A percentile compares a stretch with the other conserved stretches of the same genome.
Evolutionary conservation across 2,329 filamentous ascomycete species (phyloP).

Genomic region (Xylaria sp.): DNA sequence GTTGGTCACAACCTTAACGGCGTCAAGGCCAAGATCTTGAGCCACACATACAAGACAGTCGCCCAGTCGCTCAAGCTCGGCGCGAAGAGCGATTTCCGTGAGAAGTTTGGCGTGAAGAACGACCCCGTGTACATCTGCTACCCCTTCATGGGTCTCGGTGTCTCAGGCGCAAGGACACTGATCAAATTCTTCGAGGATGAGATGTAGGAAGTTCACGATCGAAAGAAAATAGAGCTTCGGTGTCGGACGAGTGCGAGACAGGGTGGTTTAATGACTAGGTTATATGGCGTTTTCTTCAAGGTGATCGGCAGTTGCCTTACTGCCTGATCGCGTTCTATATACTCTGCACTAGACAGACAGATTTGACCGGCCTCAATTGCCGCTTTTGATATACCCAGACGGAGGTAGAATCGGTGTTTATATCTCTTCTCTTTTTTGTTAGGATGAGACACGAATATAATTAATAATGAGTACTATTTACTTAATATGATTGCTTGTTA

Average conservation of each 20-base stretch:
- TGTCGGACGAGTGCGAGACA: neutral
- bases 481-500: neutral
- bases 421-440: constrained; percentile 7
- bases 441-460: constrained; percentile 22
- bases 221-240: neutral
- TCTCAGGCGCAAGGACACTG: constrained; percentile 84
- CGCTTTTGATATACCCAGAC: constrained; percentile 33
- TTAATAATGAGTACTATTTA: constrained; percentile 19
- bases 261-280: neutral
- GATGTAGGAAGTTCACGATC: constrained; percentile 42
- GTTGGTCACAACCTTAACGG: constrained; percentile 85
- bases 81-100: constrained; percentile 86
- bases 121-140: constrained; percentile 92
- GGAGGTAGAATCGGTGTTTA: constrained; percentile 22
- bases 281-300: constrained; percentile 19
- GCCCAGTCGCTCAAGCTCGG: constrained; percentile 56
- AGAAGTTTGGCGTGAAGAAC: constrained; percentile 86
- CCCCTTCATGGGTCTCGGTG: constrained; percentile 83
- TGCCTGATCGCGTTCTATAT: constrained; percentile 20
- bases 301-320: constrained; percentile 1
- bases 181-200: constrained; percentile 87
- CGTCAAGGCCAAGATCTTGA: constrained; percentile 81
- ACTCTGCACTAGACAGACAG: constrained; percentile 22
- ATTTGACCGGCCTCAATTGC: neutral
- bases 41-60: constrained; percentile 79